Base-by-base conservation (phyloP, 345 rosid genomes). In the Draba incana region DNA sequence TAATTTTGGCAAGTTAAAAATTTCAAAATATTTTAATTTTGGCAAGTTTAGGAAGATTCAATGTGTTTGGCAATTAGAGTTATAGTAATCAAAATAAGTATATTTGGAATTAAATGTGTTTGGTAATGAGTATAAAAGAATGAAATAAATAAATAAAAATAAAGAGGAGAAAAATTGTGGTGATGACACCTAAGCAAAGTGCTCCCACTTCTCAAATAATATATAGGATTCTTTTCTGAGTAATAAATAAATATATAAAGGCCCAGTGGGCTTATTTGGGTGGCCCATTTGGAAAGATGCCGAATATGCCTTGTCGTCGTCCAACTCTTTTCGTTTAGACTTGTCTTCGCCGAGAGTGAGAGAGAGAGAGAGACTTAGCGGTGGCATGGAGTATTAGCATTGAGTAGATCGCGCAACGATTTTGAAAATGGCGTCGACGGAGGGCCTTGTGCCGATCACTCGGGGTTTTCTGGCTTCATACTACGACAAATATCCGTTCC, bases 371-470 rank as follows among this genome's bases (percentile, higher is more conserved):
- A 13, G 23, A 45, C 42, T 53, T 51, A 58, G 50, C 51, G 69
- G 50, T 41, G 58, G 30, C 31, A 49, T 44, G 39, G 68, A 35
- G 48, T 27, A 20, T 25, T 11, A 65, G 37, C 54, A 65, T 50
- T 63, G 60, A 65, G 42, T 59, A 65, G 66, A 71, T 62, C 62
- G 62, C 51, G 54, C 39, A 51, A 35, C 28, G 23, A 66, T 25
- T 60, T 25, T 30, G 41, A 27, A 11, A 33, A 86, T 90, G 94
- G 89, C 94, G 70, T 85, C 96, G 39, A 93, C 85, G 31, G 89
- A 86, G 60, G 97, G 96, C 55, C 82, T 93, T 62, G 89, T 90
- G 75, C 97, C 98, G 8, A 88, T 93, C 11, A 88, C 97, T 47
- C 76, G 97, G 75, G 77, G 24, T 43, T 93, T 86, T 73, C 85